Evolutionary conservation across 176 grass and related monocot species (phyloP), one percentile per base, ranked within the genome.

Genomic region (Aegilops tauschii): DNA sequence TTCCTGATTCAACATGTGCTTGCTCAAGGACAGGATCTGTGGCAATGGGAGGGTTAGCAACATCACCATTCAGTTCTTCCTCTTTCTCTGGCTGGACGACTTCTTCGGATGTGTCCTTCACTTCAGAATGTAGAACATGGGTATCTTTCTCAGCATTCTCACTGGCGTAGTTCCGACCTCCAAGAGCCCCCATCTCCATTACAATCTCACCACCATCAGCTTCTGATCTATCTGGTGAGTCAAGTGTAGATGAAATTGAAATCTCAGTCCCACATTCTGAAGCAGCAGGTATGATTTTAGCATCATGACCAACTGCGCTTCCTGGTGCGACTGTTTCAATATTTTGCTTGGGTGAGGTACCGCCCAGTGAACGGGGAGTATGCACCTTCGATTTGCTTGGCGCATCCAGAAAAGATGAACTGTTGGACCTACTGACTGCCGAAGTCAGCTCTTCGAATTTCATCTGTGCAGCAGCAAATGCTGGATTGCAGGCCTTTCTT

Each of bases 241-340:
- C 97, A 18, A 99, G 94, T 34, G 97, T 99, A 20, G 97, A 99
- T 13, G 96, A 94, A 82, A 98, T 96, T 76, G 96, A 98, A 70
- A 98, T 96, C 82, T 98, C 96, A 32, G 97, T 99, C 25, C 97
- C 97, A 64, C 97, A 99, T 90, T 96, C 97, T 87, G 97, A 99
- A 70, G 88, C 86, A 81, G 97, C 97, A 70, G 83, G 44, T 61
- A 92, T 21, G 78, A 88, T 78, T 75, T 86, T 95, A 77, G 82
- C 59, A 83, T 78, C 86, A 72, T 86, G 72, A 17, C 64, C 65
- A 49, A 86, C 81, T 30, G 84, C 50, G 71, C 50, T 91, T 31
- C 92, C 88, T 36, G 21, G 70, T 67, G 87, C 73, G 76, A 81
- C 56, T 77, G 71, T 82, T 16, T 83, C 86, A 82, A 77, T 83